Conservation (phyloP, 2,329 filamentous ascomycete species). For the Golovinomyces cichoracearum region DNA sequence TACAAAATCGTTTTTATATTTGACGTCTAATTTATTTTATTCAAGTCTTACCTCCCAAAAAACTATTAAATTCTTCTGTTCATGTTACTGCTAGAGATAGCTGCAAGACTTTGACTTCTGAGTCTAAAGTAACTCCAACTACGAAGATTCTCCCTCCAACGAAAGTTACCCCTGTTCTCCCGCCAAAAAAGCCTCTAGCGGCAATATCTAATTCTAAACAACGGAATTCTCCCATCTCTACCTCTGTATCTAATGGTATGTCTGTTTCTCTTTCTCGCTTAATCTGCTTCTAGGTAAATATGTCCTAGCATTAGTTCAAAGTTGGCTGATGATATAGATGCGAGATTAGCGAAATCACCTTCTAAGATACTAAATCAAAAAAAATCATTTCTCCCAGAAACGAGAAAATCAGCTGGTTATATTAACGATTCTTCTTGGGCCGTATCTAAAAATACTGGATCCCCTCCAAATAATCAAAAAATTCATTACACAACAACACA, state of each 20-base stretch:
- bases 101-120: background rate
- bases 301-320: no score
- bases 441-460: background rate
- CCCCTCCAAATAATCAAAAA: background rate
- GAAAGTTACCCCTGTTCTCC: background rate
- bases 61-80: background rate
- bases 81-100: background rate
- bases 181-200: background rate
- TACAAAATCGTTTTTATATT: background rate
- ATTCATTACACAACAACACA: background rate
- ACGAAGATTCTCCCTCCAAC: background rate
- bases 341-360: background rate
- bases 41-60: slow-evolving; percentile 1
- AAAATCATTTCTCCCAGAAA: background rate
- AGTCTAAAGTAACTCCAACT: background rate
- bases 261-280: no score
- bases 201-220: background rate
- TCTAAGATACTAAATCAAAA: background rate
- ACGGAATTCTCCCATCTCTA: no score
- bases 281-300: no score
- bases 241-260: no score
- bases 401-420: background rate
- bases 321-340: no score
- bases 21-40: background rate
- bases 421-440: background rate